Evolutionary conservation across 1,284 basidiomycete species (phyloP).

Genomic region (Leucoagaricus sp.): DNA sequence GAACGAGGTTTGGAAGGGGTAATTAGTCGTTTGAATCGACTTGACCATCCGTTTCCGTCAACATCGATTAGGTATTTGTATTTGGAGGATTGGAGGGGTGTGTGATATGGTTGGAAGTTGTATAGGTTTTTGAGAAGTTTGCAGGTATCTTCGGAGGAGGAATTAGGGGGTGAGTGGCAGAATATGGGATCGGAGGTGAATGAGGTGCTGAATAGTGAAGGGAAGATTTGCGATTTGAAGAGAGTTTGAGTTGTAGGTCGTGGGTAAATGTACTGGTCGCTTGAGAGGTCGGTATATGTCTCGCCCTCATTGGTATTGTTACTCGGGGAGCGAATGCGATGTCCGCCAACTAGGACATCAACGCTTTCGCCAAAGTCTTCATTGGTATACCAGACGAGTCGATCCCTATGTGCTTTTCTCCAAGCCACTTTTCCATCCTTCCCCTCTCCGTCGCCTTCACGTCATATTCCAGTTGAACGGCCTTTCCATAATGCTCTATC

Average conservation of each 20-base stretch:
- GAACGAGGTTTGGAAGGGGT: slow-evolving; percentile 59
- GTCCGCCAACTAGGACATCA: not conserved
- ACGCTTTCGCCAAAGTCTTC: not conserved
- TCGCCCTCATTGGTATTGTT: no score
- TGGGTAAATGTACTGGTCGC: no score
- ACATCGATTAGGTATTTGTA: slow-evolving; percentile 64
- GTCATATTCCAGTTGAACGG: slow-evolving; percentile 56
- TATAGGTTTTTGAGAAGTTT: slow-evolving; percentile 42
- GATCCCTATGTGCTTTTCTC: slow-evolving; percentile 49
- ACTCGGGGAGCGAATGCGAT: no score
- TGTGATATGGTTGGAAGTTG: slow-evolving; percentile 40
- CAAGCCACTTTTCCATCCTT: slow-evolving; percentile 31
- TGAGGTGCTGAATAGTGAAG: slow-evolving; percentile 52
- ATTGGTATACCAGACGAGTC: slow-evolving; percentile 37
- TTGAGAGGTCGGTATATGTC: no score
- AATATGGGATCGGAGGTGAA: slow-evolving; percentile 49
- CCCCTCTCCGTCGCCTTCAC: slow-evolving; percentile 20
- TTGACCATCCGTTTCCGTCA: slow-evolving; percentile 70
- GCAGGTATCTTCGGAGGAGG: no score
- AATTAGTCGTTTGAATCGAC: slow-evolving; percentile 63
- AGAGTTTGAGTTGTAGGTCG: no score
- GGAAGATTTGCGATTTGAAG: slow-evolving; percentile 30
- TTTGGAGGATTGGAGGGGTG: slow-evolving; percentile 30
- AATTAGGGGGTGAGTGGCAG: slow-evolving; percentile 43
- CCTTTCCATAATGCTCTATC: slow-evolving; percentile 59